Conservation (phyloP, 805 yeast species). For the Ogataea paraovalis region DNA sequence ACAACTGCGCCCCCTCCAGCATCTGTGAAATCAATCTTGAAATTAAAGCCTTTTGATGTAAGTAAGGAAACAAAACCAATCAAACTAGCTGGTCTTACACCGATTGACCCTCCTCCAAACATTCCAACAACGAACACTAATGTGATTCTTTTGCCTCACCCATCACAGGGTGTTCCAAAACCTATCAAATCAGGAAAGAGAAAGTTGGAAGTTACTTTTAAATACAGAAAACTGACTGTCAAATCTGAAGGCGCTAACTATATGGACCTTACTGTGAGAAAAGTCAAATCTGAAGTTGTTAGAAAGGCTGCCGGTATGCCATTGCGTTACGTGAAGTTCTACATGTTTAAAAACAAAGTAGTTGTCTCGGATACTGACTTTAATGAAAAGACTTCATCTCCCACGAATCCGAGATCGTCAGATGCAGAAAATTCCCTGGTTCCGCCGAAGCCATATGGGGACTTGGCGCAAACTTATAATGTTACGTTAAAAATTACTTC, state of each 20-base stretch:
- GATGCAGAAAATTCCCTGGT: background rate
- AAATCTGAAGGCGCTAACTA: background rate
- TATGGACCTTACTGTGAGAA: constrained; percentile 6
- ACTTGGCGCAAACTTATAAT: background rate
- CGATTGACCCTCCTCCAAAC: background rate
- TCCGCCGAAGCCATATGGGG: background rate
- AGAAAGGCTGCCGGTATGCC: constrained; percentile 17
- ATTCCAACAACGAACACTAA: background rate
- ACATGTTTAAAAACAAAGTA: constrained; percentile 21
- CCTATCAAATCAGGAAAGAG: background rate
- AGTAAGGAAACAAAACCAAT: constrained; percentile 3
- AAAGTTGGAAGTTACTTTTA: constrained; percentile 16
- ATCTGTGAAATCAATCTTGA: constrained; percentile 13
- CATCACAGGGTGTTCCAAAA: background rate
- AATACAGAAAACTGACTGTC: constrained; percentile 7
- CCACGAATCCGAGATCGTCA: constrained; percentile 9
- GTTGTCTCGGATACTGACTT: constrained; percentile 24
- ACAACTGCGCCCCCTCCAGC: background rate
- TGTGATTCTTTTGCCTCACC: background rate
- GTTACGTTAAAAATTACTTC: constrained; percentile 1
- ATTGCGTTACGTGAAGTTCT: constrained; percentile 35
- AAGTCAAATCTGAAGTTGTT: constrained; percentile 20
- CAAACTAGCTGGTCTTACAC: background rate
- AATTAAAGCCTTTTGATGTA: constrained; percentile 12
- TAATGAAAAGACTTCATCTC: constrained; percentile 16